These are phyloP conservation scores for Tubosaeta brunneosetosa DNA, from an alignment of 768 basidiomycete species.

Conservation along the genomic window DNA sequence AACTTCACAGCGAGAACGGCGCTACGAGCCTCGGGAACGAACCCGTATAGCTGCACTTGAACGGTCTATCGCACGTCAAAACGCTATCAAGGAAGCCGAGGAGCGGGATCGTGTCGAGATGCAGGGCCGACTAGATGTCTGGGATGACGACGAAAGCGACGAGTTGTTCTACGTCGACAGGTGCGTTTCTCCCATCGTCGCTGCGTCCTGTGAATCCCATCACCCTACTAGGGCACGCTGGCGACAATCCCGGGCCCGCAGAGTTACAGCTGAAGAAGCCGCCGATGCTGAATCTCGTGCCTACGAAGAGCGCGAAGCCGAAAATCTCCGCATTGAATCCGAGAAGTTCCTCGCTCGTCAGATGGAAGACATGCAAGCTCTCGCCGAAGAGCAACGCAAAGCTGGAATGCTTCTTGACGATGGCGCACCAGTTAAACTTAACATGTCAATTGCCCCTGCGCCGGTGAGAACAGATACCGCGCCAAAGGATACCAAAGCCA, in stretches of 20 bases:
- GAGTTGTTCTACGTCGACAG: conserved; percentile 91
- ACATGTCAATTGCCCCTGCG: conserved; percentile 61
- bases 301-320: conserved; percentile 82
- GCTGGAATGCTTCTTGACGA: conserved; percentile 89
- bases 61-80: conserved; percentile 68
- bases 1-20: conserved; percentile 71
- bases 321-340: conserved; percentile 82
- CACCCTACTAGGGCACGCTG: conserved; percentile 60
- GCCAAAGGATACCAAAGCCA: conserved; percentile 45
- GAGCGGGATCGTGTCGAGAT: conserved; percentile 78
- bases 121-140: conserved; percentile 75
- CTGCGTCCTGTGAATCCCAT: not conserved
- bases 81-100: conserved; percentile 68
- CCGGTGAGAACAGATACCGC: conserved; percentile 43
- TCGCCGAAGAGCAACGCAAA: conserved; percentile 87
- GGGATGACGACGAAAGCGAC: conserved; percentile 91
- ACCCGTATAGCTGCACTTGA: conserved; percentile 74
- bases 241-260: conserved; percentile 70
- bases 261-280: conserved; percentile 72
- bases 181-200: conserved; percentile 38
- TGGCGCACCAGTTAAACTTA: conserved; percentile 83
- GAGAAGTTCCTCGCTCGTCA: conserved; percentile 91
- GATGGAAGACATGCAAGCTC: conserved; percentile 93
- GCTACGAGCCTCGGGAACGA: conserved; percentile 89
- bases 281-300: conserved; percentile 80